Evolutionary conservation across 2,329 filamentous ascomycete species (phyloP), one percentile per base, ranked within the genome.

Genomic region (Hymenoscyphus scutula): DNA sequence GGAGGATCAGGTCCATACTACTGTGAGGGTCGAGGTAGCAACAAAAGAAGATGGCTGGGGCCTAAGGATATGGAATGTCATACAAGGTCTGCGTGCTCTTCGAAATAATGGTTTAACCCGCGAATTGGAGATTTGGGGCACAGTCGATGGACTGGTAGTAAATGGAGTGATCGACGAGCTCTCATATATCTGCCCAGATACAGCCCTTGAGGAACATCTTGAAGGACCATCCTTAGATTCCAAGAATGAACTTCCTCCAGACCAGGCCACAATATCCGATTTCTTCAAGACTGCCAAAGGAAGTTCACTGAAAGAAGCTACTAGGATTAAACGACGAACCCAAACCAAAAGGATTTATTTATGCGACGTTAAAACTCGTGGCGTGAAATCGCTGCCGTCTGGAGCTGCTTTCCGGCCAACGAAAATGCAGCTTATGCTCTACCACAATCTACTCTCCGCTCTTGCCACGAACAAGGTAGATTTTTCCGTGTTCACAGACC

Each of bases 141-240:
- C 89, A 13, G 75, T 97, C 1, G 87, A 95, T 62, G 92, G 89
- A 1, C 85, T 96, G 69, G 80, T 97, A 25, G 87, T 98, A 63
- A 95, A 91, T 69, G 95, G 95, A 1, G 79, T 98, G 57, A 96
- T 99, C 66, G 95, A 99, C 73, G 87, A 93, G 69, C 76, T 98
- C 17, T 92, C 87, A 61, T 89, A 89, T 70, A 80, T 86, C 23
- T 91, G 91, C 69, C 92, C 92, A 0, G 89, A 96, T 68, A 78
- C 83, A 0, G 83, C 85, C 29, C 83, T 90, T 10, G 90, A 95
- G 73, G 64, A 72, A 45, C 65, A 64, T 11, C 23, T 65, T 1
- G 32, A 41, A 59, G 23, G 45, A 13, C 8, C 45, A n/a, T 6
- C 38, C 10, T 10, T 61, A 75, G 4, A 68, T 73, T 3, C 62